These are phyloP conservation scores for Blastocystis sp. DNA, from an alignment of 352 stramenopile genomes.

Conservation along the genomic window DNA sequence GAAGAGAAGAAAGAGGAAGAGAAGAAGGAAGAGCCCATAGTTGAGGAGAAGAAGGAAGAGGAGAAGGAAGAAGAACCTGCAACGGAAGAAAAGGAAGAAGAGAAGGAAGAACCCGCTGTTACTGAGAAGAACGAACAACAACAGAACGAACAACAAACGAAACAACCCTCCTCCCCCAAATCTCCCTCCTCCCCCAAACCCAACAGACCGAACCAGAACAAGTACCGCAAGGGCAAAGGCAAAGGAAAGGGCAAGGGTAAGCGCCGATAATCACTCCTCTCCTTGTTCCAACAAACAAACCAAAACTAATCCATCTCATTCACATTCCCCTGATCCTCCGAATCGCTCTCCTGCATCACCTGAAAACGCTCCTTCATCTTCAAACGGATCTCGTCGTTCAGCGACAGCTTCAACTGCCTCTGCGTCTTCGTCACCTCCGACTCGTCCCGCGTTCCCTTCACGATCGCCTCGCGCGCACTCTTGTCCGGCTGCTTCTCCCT, in stretches of 20 bases:
- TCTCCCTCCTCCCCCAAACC: background rate
- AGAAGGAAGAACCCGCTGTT: no score
- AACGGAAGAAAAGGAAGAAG: no score
- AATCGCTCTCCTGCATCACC: constrained; percentile 66
- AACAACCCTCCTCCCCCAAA: background rate
- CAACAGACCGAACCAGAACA: background rate
- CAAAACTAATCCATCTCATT: constrained; percentile 20
- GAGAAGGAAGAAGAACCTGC: no score
- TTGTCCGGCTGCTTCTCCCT: constrained; percentile 14
- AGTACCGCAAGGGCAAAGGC: background rate
- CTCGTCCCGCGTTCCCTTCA: constrained; percentile 47
- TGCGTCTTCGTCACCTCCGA: constrained; percentile 57
- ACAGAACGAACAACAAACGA: no score
- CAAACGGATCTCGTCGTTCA: constrained; percentile 67
- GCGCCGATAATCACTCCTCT: background rate
- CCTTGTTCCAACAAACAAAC: background rate
- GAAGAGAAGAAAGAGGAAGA: background rate
- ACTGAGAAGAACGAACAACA: no score
- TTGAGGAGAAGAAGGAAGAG: no score
- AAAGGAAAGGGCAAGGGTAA: background rate
- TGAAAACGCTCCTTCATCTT: constrained; percentile 62
- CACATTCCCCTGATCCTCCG: constrained; percentile 6
- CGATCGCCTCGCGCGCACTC: constrained; percentile 4
- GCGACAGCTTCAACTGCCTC: constrained; percentile 57
- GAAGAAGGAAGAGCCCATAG: background rate